Percentiles rank a stretch among this genome's conserved stretches.
Evolutionary conservation across 2,329 filamentous ascomycete genomes (phyloP).

Genomic region (Stagonosporopsis tanaceti): DNA sequence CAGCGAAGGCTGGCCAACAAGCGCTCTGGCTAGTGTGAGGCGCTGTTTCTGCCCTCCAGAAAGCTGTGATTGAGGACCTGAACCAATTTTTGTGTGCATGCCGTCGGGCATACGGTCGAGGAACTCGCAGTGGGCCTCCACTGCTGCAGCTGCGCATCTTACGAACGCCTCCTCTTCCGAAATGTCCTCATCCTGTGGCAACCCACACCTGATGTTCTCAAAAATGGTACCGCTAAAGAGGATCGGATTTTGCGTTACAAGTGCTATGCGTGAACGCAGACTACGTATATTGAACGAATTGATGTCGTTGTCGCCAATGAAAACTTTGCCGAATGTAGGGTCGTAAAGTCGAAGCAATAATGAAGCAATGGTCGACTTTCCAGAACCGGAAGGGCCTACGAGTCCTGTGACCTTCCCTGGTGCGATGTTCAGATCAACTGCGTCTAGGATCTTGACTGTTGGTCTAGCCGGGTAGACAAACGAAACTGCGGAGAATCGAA

Average conservation of each 20-base stretch:
- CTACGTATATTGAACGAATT: conserved; percentile 41
- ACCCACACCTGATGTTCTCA: conserved; percentile 48
- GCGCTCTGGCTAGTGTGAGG: conserved; percentile 47
- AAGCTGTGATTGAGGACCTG: conserved; percentile 44
- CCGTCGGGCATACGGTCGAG: conserved; percentile 46
- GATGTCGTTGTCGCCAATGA: conserved; percentile 38
- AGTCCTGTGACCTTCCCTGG: conserved; percentile 55
- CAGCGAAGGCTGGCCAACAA: conserved; percentile 44
- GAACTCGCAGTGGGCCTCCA: conserved; percentile 62
- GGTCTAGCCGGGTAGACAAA: conserved; percentile 57
- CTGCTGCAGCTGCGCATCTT: conserved; percentile 59
- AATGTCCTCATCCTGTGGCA: conserved; percentile 28
- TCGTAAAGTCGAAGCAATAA: conserved; percentile 54
- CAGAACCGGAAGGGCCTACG: conserved; percentile 56
- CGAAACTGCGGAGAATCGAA: conserved; percentile 49
- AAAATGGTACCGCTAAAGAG: conserved; percentile 48
- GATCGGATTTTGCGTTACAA: conserved; percentile 46
- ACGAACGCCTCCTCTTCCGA: conserved; percentile 52
- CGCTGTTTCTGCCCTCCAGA: conserved; percentile 52
- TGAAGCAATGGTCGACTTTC: conserved; percentile 55
- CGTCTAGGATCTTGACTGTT: conserved; percentile 51
- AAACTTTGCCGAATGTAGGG: conserved; percentile 38
- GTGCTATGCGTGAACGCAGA: conserved; percentile 42
- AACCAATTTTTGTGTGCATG: conserved; percentile 44
- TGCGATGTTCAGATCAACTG: conserved; percentile 46